Evolutionary conservation across 306 rosid species (phyloP), one percentile per base, ranked within the genome.

Genomic region (Quillaja saponaria): DNA sequence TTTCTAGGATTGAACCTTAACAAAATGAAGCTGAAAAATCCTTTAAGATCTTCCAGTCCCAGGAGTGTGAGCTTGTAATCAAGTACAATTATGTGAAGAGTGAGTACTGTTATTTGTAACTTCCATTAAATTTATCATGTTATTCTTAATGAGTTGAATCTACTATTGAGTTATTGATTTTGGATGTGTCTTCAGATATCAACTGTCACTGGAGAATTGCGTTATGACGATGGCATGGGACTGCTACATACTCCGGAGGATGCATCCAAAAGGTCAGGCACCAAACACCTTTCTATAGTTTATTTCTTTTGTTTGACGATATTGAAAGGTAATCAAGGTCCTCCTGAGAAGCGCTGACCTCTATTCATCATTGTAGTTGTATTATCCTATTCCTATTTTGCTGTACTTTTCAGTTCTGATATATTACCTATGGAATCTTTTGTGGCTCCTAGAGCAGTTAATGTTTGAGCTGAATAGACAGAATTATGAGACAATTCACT

Each of bases 81-180:
- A 86, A 88, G 80, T 89, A 88, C 71, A 88, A 79, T 52, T 79
- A 84, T 76, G 90, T 86, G 76, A 86, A 86, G 92, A 80, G 97
- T 90, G 73, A 81, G 95, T 77, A 45, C 44, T 60, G 34, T 31
- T 67, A 14, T 58, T 61, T 67, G 10, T 57, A 17, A 39, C 53
- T 66, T 76, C 20, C 45, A n/a, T 56, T 45, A 42, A 57, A 34
- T 31, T 59, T 51, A 19, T 18, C 11, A 20, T 60, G 40, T 16
- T 63, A 56, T 63, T 21, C 42, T 59, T 62, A 41, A 64, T 44
- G 48, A 63, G 57, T 41, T 71, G 33, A 49, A 8, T 17, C 51
- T 46, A 17, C 67, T 34, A 62, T 73, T 74, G 64, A 59, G 28
- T 55, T 25, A 57, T 71, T 55, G 46, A 58, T 10, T 37, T 37